Evolutionary conservation across 495 filamentous ascomycete genomes (phyloP), one percentile per base, ranked within the genome.

Genomic region (Jackrogersella minutella): DNA sequence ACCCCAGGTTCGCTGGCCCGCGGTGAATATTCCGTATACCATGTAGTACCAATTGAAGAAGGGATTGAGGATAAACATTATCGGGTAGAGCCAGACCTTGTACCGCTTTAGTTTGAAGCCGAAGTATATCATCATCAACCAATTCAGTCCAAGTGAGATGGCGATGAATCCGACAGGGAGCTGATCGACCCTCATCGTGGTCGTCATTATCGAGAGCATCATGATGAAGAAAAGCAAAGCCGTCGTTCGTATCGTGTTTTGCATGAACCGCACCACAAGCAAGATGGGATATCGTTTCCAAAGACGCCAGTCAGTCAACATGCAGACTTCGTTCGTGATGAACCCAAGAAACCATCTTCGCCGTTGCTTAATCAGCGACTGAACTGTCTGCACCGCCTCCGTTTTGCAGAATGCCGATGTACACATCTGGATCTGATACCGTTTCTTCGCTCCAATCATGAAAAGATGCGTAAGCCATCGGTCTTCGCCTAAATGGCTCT

Each of bases 21-120:
- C 93, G 4, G 95, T 99, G 74, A 96, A 97, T 28, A 88, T 88
- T 39, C 86, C 86, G 73, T 89, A 89, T 8, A 97, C 90, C 90
- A 97, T 97, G 79, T 98, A 99, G 34, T 92, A 83, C 95, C 95
- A 99, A 77, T 99, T 98, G 84, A 98, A 94, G 74, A 97, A 96
- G 0, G 95, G 95, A 72, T 97, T 97, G 59, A 97, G 73, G 51
- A 97, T 76, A 73, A 98, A 99, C 93, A 99, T 97, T 55, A 99
- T 51, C 0, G 94, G 93, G 73, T 99, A 99, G 0, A 97, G 84
- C 91, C 91, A 93, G 60, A 93, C 87, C 81, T 99, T 98, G 79
- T 85, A 97, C 10, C 95, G 88, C 69, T 88, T 90, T 58, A 99
- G 85, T 73, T 90, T 91, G 33, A 88, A 80, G 10, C 92, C 94